These are phyloP conservation scores for Escovopsis sp. DNA, from an alignment of 2,329 filamentous ascomycete species.

Conservation along the genomic window DNA sequence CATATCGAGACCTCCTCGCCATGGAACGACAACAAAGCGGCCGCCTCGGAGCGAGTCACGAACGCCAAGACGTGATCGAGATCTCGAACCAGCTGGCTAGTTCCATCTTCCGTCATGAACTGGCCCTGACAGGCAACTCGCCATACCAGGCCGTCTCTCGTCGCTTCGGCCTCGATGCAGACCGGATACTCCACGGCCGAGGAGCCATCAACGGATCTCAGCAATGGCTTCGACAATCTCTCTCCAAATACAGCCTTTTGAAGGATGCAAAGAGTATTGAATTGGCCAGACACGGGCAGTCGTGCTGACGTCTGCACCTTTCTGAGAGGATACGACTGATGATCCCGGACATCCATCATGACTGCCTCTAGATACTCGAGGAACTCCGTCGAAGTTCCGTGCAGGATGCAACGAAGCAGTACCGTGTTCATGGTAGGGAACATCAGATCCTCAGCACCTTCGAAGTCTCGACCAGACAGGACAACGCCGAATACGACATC, in stretches of 20 bases:
- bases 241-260: slow-evolving; percentile 23
- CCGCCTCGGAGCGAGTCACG: slow-evolving; percentile 34
- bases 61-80: slow-evolving; percentile 45
- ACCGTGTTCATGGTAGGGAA: slow-evolving; percentile 94
- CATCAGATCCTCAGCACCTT: slow-evolving; percentile 49
- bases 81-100: slow-evolving; percentile 35
- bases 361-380: slow-evolving; percentile 60
- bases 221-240: slow-evolving; percentile 23
- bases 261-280: slow-evolving; percentile 43
- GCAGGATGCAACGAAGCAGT: slow-evolving; percentile 55
- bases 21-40: slow-evolving; percentile 39
- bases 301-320: slow-evolving; percentile 38
- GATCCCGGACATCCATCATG: slow-evolving; percentile 48
- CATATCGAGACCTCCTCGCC: slow-evolving; percentile 46
- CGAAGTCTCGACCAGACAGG: slow-evolving; percentile 68
- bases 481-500: slow-evolving; percentile 76
- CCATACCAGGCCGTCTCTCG: slow-evolving; percentile 45
- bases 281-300: slow-evolving; percentile 25
- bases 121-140: slow-evolving; percentile 53
- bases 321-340: slow-evolving; percentile 65
- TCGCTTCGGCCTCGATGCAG: slow-evolving; percentile 64
- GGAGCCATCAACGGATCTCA: slow-evolving; percentile 46
- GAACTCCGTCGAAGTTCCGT: slow-evolving; percentile 50
- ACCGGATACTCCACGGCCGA: slow-evolving; percentile 69
- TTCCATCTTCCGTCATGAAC: slow-evolving; percentile 32